Percentiles rank a stretch among this genome's conserved stretches.
These are phyloP conservation scores for Voacanga thouarsii DNA, from an alignment of 257 asterid species.

Conservation along the genomic window DNA sequence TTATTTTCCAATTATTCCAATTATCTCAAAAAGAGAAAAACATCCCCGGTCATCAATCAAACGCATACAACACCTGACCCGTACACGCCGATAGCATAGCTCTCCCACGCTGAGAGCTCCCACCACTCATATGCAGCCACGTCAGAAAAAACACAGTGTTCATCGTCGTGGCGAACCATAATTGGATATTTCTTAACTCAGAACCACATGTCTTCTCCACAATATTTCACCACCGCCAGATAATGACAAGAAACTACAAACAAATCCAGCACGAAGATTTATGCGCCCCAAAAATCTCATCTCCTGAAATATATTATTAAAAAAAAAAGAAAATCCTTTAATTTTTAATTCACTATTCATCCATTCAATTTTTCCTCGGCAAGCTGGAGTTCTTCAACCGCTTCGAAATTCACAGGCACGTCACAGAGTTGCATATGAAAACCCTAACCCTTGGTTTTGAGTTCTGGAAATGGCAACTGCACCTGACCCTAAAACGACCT, in stretches of 20 bases:
- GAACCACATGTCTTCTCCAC: not conserved
- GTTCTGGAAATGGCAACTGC: conserved; percentile 41
- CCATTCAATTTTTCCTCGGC: not conserved
- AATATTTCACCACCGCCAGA: not conserved
- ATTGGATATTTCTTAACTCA: not conserved
- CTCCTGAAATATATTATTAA: not conserved
- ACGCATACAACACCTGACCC: no score
- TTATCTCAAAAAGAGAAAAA: no score
- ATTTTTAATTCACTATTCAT: not conserved
- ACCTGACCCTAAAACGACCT: conserved; percentile 30
- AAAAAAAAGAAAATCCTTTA: not conserved
- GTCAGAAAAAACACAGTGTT: not conserved
- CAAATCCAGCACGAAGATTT: not conserved
- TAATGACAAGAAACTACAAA: not conserved
- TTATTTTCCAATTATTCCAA: no score
- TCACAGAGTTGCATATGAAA: conserved; percentile 22
- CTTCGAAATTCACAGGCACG: not conserved
- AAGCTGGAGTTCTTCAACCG: not conserved
- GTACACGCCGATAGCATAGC: no score
- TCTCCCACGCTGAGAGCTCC: not conserved
- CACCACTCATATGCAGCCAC: conserved; percentile 3
- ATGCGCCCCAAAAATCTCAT: conserved; percentile 39
- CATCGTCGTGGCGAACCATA: not conserved
- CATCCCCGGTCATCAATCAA: no score
- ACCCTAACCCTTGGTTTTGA: conserved; percentile 42